A percentile compares a stretch with the other conserved stretches of the same genome.
Conservation (phyloP, 495 filamentous ascomycete species). For the Tuber calosporum region DNA sequence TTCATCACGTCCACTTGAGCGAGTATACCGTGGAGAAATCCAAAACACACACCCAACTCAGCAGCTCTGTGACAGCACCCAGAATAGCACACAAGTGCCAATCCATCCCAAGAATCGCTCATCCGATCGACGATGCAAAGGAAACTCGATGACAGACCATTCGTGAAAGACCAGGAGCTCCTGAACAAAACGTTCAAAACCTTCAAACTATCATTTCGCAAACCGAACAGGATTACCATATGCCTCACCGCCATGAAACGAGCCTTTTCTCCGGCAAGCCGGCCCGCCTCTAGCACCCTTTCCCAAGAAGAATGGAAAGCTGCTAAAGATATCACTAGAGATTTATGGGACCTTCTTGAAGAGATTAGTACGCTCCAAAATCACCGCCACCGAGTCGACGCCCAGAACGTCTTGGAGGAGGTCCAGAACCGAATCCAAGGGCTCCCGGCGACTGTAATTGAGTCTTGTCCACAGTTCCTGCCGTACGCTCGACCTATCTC, state of each 20-base stretch:
- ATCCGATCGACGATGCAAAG: neutral
- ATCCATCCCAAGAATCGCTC: neutral
- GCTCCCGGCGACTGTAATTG: neutral
- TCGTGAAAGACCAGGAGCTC: neutral
- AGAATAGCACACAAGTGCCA: neutral
- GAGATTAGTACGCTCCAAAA: constrained; percentile 2
- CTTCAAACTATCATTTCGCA: neutral
- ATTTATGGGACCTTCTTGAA: neutral
- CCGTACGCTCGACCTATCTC: neutral
- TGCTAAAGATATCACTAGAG: neutral
- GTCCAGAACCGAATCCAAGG: neutral
- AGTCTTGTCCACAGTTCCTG: neutral
- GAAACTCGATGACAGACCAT: neutral
- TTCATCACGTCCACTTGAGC: neutral
- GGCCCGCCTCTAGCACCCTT: neutral
- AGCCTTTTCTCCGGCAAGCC: neutral
- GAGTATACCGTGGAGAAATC: neutral
- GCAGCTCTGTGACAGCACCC: neutral
- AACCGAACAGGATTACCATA: neutral
- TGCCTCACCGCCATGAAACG: neutral
- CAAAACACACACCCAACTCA: neutral
- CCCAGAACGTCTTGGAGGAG: constrained; percentile 8
- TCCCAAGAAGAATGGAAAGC: neutral
- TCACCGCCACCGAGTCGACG: constrained; percentile 16
- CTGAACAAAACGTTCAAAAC: neutral